Percentiles rank a stretch among this genome's conserved stretches.
phyloP scores from a whole-genome alignment of 192 early-diverging fungal genomes.

The Phycomyces blakesleeanus region DNA sequence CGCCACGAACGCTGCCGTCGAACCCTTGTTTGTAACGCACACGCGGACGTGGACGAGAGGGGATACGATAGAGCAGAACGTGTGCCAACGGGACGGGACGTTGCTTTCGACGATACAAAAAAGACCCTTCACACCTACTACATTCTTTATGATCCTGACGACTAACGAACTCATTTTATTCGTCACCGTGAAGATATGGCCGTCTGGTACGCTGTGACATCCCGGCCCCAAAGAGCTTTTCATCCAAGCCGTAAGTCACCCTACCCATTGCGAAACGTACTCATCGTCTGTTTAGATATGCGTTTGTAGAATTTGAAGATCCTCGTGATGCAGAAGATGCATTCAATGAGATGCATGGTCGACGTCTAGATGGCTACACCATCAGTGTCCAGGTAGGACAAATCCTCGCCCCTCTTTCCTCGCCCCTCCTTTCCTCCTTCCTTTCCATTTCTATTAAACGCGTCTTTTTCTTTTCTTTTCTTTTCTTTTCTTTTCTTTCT shows the following conservation, averaged over 20 bases:
- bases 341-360: conserved; percentile 88
- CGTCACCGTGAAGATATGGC: conserved; percentile 60
- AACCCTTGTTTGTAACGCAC: conserved; percentile 5
- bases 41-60: neutral
- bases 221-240: conserved; percentile 62
- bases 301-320: conserved; percentile 95
- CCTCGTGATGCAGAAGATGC: conserved; percentile 88
- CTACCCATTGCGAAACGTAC: neutral
- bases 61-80: neutral
- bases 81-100: neutral
- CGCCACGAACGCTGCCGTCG: neutral
- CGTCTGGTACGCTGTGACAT: conserved; percentile 86
- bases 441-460: neutral
- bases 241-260: conserved; percentile 61
- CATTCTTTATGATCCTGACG: neutral
- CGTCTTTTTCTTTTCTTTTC: neutral
- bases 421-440: neutral
- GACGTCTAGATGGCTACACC: conserved; percentile 73
- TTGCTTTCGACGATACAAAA: neutral
- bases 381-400: conserved; percentile 73
- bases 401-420: neutral
- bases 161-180: neutral
- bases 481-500: neutral
- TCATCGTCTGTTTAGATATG: conserved; percentile 59
- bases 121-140: neutral